These are phyloP conservation scores for Malassezia sympodialis DNA, from an alignment of 1,284 basidiomycete genomes.

Conservation along the genomic window DNA sequence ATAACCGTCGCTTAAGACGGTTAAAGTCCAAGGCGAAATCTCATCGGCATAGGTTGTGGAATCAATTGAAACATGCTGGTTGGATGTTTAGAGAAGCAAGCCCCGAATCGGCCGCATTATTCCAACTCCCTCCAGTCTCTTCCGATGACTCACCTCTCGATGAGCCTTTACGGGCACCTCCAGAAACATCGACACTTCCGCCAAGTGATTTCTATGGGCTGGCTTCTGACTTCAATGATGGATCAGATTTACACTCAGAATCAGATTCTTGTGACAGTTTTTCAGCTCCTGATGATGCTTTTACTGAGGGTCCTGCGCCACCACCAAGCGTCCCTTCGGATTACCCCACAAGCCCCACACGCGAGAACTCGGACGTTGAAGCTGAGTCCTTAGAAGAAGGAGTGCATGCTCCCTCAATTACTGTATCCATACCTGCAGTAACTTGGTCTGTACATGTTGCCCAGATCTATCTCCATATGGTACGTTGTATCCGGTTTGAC, in stretches of 20 bases:
- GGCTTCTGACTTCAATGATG: not conserved
- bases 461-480: not conserved
- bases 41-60: constrained; percentile 5
- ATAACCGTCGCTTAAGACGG: not conserved
- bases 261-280: not conserved
- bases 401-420: not conserved
- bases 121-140: not conserved
- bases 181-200: not conserved
- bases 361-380: not conserved
- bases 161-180: not conserved
- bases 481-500: not conserved
- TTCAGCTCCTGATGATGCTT: not conserved
- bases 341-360: not conserved
- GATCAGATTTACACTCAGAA: not conserved
- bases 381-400: not conserved
- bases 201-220: constrained; percentile 6
- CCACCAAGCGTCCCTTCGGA: not conserved
- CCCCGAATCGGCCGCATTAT: not conserved
- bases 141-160: not conserved
- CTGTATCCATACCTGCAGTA: not conserved
- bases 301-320: constrained; percentile 5
- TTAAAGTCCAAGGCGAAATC: not conserved
- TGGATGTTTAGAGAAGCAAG: constrained; percentile 9
- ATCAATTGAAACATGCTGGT: constrained; percentile 1
- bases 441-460: constrained; percentile 10